A percentile compares a stretch with the other conserved stretches of the same genome.
Conservation (phyloP, 2,329 filamentous ascomycete genomes). For the Aspergillus persii region DNA sequence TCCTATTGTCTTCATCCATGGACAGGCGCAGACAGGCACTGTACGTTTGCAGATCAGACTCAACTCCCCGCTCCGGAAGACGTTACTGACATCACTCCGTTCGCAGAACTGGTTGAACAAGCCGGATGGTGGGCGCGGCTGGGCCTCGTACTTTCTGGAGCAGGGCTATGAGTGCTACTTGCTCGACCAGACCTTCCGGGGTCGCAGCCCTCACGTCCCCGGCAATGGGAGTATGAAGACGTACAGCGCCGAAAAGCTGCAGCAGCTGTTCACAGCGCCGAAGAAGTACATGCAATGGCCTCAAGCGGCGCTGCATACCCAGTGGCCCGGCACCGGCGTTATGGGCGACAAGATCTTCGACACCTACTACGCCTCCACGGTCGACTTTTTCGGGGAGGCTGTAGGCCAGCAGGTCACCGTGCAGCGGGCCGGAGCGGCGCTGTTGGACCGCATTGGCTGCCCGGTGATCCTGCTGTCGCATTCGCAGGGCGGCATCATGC, state of each 20-base stretch:
- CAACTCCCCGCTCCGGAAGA: too few species aligned
- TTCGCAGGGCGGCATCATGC: slow-evolving; percentile 48
- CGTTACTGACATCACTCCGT: background rate
- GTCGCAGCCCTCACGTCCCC: slow-evolving; percentile 27
- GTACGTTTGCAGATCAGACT: slow-evolving; percentile 13
- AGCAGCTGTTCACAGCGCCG: slow-evolving; percentile 34
- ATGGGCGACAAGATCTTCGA: slow-evolving; percentile 31
- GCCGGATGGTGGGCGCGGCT: slow-evolving; percentile 48
- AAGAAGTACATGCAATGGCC: slow-evolving; percentile 31
- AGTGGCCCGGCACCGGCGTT: slow-evolving; percentile 39
- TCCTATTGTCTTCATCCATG: slow-evolving; percentile 35
- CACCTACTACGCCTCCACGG: slow-evolving; percentile 23
- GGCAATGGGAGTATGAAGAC: slow-evolving; percentile 19
- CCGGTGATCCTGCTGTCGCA: slow-evolving; percentile 43
- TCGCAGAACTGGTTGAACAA: slow-evolving; percentile 48
- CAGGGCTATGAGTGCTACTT: slow-evolving; percentile 49
- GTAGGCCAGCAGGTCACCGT: slow-evolving; percentile 17
- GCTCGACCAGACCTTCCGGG: slow-evolving; percentile 40
- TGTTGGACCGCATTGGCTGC: slow-evolving; percentile 24
- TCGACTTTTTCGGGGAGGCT: slow-evolving; percentile 16
- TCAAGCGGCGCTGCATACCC: slow-evolving; percentile 38
- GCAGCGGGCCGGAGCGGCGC: slow-evolving; percentile 17
- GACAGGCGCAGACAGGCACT: slow-evolving; percentile 32
- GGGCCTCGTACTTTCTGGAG: slow-evolving; percentile 48
- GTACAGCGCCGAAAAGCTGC: slow-evolving; percentile 24